Evolutionary conservation across 805 yeast species (phyloP).

Genomic region (Kregervanrija delftensis): DNA sequence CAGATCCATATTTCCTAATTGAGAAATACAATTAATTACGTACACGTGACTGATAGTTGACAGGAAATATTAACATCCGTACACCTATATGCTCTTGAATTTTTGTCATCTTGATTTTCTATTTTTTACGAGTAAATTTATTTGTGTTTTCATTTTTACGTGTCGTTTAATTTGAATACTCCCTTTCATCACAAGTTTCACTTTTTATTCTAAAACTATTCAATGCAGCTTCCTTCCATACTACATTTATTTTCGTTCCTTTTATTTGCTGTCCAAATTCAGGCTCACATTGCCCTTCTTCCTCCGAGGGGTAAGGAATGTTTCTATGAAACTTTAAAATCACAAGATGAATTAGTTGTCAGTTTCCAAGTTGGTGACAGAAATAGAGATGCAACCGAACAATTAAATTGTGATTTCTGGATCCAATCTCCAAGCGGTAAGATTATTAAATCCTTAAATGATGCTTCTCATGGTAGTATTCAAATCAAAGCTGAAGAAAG

Average conservation of each 20-base stretch:
- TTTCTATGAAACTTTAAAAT: conserved; percentile 75
- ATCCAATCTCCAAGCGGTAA: conserved; percentile 36
- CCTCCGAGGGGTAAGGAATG: conserved; percentile 84
- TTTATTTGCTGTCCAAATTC: conserved; percentile 8
- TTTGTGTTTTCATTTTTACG: too few species aligned
- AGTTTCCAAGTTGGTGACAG: conserved; percentile 93
- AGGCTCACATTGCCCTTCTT: conserved; percentile 75
- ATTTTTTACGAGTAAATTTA: too few species aligned
- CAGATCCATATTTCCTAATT: too few species aligned
- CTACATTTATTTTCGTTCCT: not conserved
- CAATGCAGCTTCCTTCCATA: not conserved
- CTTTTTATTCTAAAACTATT: not conserved
- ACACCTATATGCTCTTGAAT: too few species aligned
- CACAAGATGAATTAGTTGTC: conserved; percentile 80
- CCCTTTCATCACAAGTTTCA: not conserved
- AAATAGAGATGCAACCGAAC: conserved; percentile 62
- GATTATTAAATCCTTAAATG: conserved; percentile 42
- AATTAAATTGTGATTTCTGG: conserved; percentile 62
- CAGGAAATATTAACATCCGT: too few species aligned
- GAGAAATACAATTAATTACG: too few species aligned
- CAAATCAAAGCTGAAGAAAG: conserved; percentile 53
- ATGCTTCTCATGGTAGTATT: conserved; percentile 76
- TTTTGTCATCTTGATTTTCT: too few species aligned
- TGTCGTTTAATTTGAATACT: too few species aligned
- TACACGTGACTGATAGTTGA: too few species aligned